Evolutionary conservation across 2,329 filamentous ascomycete genomes (phyloP).

Genomic region (Blastomyces silverae): DNA sequence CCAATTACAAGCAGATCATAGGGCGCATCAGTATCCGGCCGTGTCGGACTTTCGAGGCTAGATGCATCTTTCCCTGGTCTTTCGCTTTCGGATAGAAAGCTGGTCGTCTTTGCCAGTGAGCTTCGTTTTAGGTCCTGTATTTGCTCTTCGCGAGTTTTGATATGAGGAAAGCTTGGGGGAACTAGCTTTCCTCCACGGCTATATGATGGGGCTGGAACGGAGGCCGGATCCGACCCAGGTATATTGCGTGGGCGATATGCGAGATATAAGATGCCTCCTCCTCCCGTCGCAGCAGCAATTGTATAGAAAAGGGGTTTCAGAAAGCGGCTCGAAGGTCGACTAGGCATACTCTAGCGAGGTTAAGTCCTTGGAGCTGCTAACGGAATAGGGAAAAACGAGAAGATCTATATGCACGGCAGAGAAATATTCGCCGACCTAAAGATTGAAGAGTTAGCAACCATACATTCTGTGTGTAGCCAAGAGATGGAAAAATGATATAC

Average conservation of each 20-base stretch:
- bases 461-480: neutral
- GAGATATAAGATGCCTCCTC: conserved; percentile 54
- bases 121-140: conserved; percentile 43
- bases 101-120: conserved; percentile 10
- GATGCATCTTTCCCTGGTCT: neutral
- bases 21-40: conserved; percentile 42
- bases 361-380: neutral
- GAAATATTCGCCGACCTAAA: neutral
- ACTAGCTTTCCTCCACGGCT: conserved; percentile 53
- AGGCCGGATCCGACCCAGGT: conserved; percentile 55
- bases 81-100: neutral
- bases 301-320: conserved; percentile 55
- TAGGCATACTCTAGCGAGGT: conserved; percentile 30
- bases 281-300: conserved; percentile 48
- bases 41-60: neutral
- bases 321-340: conserved; percentile 43
- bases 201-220: conserved; percentile 57
- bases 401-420: neutral
- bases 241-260: conserved; percentile 59
- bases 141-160: conserved; percentile 47
- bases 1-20: conserved; percentile 77
- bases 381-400: neutral
- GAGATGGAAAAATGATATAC: neutral
- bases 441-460: neutral
- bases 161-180: conserved; percentile 47